Conservation (phyloP, 805 yeast species). For the Metschnikowia drakensbergensis region DNA sequence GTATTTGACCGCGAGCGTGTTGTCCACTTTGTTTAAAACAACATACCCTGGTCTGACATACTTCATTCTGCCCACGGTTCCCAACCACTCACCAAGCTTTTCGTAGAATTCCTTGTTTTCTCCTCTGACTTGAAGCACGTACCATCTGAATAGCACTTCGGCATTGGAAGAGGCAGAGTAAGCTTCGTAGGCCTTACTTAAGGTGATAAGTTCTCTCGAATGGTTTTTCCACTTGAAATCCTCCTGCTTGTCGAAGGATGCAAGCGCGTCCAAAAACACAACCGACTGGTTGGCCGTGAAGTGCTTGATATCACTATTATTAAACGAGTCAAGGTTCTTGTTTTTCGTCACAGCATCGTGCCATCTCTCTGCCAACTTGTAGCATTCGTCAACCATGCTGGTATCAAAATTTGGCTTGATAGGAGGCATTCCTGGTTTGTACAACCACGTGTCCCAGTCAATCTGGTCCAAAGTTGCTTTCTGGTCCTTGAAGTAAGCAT, state of each 20-base stretch:
- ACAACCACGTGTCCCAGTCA: constrained; percentile 86
- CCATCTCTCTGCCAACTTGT: constrained; percentile 67
- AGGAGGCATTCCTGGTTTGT: constrained; percentile 83
- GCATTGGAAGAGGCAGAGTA: constrained; percentile 62
- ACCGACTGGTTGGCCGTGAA: constrained; percentile 76
- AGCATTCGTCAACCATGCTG: constrained; percentile 69
- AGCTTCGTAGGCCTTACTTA: constrained; percentile 32
- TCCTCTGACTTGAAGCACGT: constrained; percentile 58
- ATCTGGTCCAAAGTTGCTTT: constrained; percentile 55
- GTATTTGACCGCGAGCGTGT: constrained; percentile 59
- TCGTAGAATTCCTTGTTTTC: constrained; percentile 44
- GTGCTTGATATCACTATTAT: constrained; percentile 44
- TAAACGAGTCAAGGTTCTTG: constrained; percentile 33
- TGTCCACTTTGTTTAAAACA: constrained; percentile 60
- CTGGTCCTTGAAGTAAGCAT: constrained; percentile 55
- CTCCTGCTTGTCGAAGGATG: constrained; percentile 42
- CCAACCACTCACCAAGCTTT: constrained; percentile 75
- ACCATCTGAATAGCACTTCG: constrained; percentile 79
- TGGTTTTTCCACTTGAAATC: constrained; percentile 37
- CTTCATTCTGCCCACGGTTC: constrained; percentile 92
- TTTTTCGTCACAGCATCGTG: constrained; percentile 27
- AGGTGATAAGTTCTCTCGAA: constrained; percentile 30
- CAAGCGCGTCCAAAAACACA: constrained; percentile 70
- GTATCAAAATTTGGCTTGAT: constrained; percentile 75
- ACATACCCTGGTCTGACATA: constrained; percentile 85